These are phyloP conservation scores for Diplodia sapinea DNA, from an alignment of 2,329 filamentous ascomycete genomes.

Conservation along the genomic window DNA sequence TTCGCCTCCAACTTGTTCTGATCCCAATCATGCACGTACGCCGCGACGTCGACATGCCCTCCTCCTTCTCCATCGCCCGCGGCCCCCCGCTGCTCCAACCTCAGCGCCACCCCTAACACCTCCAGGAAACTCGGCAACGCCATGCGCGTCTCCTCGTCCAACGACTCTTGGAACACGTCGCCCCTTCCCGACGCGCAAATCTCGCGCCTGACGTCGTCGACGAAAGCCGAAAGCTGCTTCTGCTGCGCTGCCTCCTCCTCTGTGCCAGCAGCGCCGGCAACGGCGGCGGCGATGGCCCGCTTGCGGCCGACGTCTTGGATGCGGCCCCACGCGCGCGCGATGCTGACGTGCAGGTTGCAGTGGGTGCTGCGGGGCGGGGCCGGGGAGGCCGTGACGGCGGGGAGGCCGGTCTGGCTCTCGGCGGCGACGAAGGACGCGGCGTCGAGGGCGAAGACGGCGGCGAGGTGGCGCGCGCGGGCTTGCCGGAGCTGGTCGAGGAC, in stretches of 20 bases:
- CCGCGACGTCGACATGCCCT: slow-evolving; percentile 34
- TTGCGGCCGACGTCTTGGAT: slow-evolving; percentile 25
- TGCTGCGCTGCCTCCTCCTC: neutral
- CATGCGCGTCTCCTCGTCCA: slow-evolving; percentile 33
- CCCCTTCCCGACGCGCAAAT: slow-evolving; percentile 38
- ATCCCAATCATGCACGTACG: slow-evolving; percentile 36
- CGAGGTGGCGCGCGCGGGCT: slow-evolving; percentile 37
- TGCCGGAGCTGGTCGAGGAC: slow-evolving; percentile 31
- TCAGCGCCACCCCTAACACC: slow-evolving; percentile 37
- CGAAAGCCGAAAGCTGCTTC: slow-evolving; percentile 32
- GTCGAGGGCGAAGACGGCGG: neutral
- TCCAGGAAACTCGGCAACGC: slow-evolving; percentile 41
- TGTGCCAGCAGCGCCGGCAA: neutral
- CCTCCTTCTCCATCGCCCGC: neutral
- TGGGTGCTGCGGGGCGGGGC: slow-evolving; percentile 39
- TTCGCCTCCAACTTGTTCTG: slow-evolving; percentile 38
- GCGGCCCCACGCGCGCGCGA: slow-evolving; percentile 39
- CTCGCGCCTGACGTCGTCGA: slow-evolving; percentile 34
- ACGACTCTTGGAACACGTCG: slow-evolving; percentile 36
- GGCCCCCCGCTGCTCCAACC: slow-evolving; percentile 32
- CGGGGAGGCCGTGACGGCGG: slow-evolving; percentile 35
- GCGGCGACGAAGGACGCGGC: slow-evolving; percentile 33
- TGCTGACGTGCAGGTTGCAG: slow-evolving; percentile 39
- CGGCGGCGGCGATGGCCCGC: slow-evolving; percentile 8
- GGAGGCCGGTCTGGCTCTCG: slow-evolving; percentile 38